A percentile compares a stretch with the other conserved stretches of the same genome.
These are phyloP conservation scores for Rhododendron griersonianum DNA, from an alignment of 148 eudicot genomes.

Conservation along the genomic window DNA sequence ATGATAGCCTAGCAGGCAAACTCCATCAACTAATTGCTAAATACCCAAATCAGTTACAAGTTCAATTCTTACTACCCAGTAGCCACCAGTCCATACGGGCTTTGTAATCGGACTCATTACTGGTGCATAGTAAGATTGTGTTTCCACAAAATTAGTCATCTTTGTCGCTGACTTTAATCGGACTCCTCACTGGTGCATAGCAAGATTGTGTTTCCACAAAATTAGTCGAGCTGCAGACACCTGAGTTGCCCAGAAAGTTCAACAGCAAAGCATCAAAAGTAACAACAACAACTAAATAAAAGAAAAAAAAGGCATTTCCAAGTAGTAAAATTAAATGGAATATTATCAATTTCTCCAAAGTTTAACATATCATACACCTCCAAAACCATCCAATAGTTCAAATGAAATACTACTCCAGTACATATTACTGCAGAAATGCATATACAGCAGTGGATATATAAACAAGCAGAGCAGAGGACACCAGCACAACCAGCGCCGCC, in stretches of 20 bases:
- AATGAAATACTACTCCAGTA: background rate
- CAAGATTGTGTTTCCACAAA: too few relatives aligned
- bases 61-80: background rate
- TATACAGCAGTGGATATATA: conserved; percentile 74
- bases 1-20: background rate
- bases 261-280: background rate
- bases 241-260: background rate
- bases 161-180: background rate
- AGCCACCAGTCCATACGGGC: background rate
- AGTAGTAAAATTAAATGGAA: background rate
- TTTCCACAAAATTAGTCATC: background rate
- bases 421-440: conserved; percentile 47
- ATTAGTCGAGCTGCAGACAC: too few relatives aligned
- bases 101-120: background rate
- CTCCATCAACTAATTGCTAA: background rate
- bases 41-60: background rate
- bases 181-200: too few relatives aligned
- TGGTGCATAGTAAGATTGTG: too few relatives aligned
- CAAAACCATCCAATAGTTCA: background rate
- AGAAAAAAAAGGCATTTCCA: background rate
- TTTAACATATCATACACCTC: background rate
- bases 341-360: background rate
- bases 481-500: conserved; percentile 50
- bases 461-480: conserved; percentile 57
- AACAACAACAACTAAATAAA: background rate